These are phyloP conservation scores for Aspergillus sojae DNA, from an alignment of 2,329 filamentous ascomycete genomes.

Conservation along the genomic window DNA sequence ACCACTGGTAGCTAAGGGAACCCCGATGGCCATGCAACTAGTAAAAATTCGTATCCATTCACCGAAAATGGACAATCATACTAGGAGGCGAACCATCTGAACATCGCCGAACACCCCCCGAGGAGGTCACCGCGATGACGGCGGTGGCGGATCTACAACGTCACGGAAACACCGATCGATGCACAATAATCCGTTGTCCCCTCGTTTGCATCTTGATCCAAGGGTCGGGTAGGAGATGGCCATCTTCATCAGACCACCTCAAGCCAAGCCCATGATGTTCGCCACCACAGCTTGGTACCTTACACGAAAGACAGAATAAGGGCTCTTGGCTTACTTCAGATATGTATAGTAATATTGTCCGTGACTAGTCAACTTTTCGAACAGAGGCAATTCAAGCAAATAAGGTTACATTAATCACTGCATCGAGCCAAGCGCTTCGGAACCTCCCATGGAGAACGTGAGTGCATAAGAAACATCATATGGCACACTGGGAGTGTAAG, in stretches of 20 bases:
- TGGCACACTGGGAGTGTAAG: constrained; percentile 7
- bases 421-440: background rate
- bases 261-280: background rate
- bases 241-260: background rate
- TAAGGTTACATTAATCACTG: constrained; percentile 1
- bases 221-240: background rate
- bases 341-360: background rate
- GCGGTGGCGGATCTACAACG: background rate
- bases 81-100: background rate
- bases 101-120: background rate
- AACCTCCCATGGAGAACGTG: background rate
- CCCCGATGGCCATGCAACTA: background rate
- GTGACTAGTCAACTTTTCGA: background rate
- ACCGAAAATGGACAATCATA: background rate
- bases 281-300: background rate
- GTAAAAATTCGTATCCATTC: background rate
- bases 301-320: background rate
- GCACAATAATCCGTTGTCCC: background rate
- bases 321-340: background rate
- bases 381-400: background rate
- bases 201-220: background rate
- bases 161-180: background rate
- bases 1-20: background rate
- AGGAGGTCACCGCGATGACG: background rate
- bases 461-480: constrained; percentile 10